A percentile compares a stretch with the other conserved stretches of the same genome.
Conservation (phyloP, 2,329 filamentous ascomycete genomes). For the Aspergillus neotritici region DNA sequence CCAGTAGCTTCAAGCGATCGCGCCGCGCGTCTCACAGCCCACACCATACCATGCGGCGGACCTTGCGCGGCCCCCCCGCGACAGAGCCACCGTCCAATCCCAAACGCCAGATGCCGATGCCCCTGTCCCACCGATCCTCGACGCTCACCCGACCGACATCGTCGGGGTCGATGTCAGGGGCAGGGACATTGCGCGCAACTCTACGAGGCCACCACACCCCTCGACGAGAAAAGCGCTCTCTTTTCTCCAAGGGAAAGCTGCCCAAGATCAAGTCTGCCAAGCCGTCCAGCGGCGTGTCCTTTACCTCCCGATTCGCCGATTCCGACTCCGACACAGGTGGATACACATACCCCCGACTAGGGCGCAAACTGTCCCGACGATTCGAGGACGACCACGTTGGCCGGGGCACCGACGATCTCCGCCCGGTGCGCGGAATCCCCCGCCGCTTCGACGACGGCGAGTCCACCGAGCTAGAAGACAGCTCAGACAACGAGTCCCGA, state of each 20-base stretch:
- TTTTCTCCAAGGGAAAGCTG: slow-evolving; percentile 36
- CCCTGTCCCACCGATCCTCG: slow-evolving; percentile 52
- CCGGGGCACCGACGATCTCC: slow-evolving; percentile 33
- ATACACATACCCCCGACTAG: slow-evolving; percentile 46
- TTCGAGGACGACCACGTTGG: slow-evolving; percentile 68
- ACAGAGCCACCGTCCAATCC: too few relatives aligned
- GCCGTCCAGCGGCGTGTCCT: slow-evolving; percentile 22
- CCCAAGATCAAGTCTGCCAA: slow-evolving; percentile 25
- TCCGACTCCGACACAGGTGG: slow-evolving; percentile 53
- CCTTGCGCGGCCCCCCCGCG: slow-evolving; percentile 55
- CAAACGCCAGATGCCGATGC: slow-evolving; percentile 23
- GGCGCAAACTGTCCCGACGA: slow-evolving; percentile 50
- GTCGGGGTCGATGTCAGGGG: slow-evolving; percentile 31
- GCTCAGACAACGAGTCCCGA: slow-evolving; percentile 47
- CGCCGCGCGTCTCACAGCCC: slow-evolving; percentile 45
- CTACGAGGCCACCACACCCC: slow-evolving; percentile 48
- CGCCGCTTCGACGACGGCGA: slow-evolving; percentile 56
- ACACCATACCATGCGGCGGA: slow-evolving; percentile 60
- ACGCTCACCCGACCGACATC: slow-evolving; percentile 45
- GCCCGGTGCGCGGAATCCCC: slow-evolving; percentile 57
- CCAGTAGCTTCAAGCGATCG: slow-evolving; percentile 72
- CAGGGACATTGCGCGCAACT: slow-evolving; percentile 42
- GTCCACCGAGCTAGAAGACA: slow-evolving; percentile 58
- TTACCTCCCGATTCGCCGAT: slow-evolving; percentile 52
- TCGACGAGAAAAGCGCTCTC: slow-evolving; percentile 35